Evolutionary conservation across 257 asterid genomes (phyloP), one percentile per base, ranked within the genome.

Genomic region (Solanum neorickii): DNA sequence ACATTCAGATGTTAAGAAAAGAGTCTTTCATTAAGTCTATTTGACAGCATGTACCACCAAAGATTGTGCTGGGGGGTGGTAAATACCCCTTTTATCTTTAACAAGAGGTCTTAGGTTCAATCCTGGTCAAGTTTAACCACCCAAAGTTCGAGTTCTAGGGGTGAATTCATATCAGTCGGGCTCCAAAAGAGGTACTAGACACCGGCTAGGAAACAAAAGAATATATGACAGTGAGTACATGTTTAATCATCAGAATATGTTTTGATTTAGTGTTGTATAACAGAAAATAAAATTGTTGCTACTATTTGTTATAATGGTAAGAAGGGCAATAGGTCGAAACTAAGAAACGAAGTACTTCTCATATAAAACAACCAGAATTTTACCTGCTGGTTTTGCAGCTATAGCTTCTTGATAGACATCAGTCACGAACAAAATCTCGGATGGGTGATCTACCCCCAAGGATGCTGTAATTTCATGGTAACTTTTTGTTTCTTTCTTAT

Each of bases 341-440:
- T 78, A 6, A 46, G 65, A 46, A 46, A 29, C 5, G 0, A 23
- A 47, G 66, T 46, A 78, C 1, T 44, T 78, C 6, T 47, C 42
- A 15, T 15, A 46, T 82, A 82, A 46, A 76, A 76, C 49, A 42
- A 66, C 21, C 29, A 27, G 42, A 18, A 70, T 23, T 27, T 49
- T 90, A 97, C 99, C 99, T 88, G 99, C 99, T 87, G 97, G 93
- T 87, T 91, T 94, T 88, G 99, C 99, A 62, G 99, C 99, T 75
- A 93, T 90, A 87, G 99, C 99, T 97, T 97, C 99, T 92, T 93
- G 96, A 90, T 95, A 89, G 56, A 96, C 93, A 44, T 97, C 99
- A 7, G 99, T 96, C 47, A 97, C 31, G 70, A 97, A 97, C 88
- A 97, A 78, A 62, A 97, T 94, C 82, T 96, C 91, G 0, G 99